These are phyloP conservation scores for Colletotrichum sansevieriae DNA, from an alignment of 2,329 filamentous ascomycete species.

Conservation along the genomic window DNA sequence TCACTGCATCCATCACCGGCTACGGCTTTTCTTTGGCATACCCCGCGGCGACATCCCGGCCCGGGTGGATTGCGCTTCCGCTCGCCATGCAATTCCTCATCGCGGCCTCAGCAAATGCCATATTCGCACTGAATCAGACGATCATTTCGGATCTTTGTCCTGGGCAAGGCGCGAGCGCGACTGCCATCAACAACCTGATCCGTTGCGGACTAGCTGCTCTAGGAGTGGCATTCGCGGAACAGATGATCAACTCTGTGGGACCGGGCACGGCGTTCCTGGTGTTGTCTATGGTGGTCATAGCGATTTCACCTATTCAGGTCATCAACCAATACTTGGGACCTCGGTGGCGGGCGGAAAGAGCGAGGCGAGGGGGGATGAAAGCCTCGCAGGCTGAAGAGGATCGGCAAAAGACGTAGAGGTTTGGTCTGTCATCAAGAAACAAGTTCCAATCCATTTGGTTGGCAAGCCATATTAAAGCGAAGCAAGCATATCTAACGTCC, in stretches of 20 bases:
- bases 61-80: conserved; percentile 47
- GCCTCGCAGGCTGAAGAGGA: conserved; percentile 2
- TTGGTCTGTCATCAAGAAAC: not conserved
- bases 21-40: conserved; percentile 52
- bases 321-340: conserved; percentile 38
- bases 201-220: conserved; percentile 36
- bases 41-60: conserved; percentile 29
- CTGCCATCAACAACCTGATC: conserved; percentile 51
- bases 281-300: conserved; percentile 28
- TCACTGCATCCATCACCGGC: conserved; percentile 51
- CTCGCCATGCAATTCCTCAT: conserved; percentile 51
- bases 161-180: conserved; percentile 48
- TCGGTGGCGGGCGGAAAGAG: conserved; percentile 36
- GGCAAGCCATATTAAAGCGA: not conserved
- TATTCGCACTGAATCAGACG: conserved; percentile 53
- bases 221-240: conserved; percentile 30
- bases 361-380: conserved; percentile 3
- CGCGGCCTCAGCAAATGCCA: conserved; percentile 52
- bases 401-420: conserved; percentile 27
- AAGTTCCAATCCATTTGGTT: not conserved
- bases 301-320: conserved; percentile 35
- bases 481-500: not conserved
- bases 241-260: conserved; percentile 34
- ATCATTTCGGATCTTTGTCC: conserved; percentile 52
- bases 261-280: conserved; percentile 31